Percentiles rank a stretch among this genome's conserved stretches.
These are phyloP conservation scores for Calophaca sinica DNA, from an alignment of 306 rosid genomes.

Conservation along the genomic window DNA sequence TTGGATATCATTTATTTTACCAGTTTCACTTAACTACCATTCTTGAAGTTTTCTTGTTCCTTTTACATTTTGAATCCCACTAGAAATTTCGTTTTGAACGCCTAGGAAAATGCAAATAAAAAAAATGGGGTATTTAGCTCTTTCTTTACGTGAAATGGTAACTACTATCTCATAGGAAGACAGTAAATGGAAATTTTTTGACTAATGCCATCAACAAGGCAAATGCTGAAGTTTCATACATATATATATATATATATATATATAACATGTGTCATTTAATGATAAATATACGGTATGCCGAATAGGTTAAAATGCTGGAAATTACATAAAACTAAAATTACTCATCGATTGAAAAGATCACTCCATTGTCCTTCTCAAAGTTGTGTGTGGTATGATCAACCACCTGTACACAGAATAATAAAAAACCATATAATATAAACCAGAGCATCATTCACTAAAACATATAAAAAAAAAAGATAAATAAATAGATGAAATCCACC, in stretches of 20 bases:
- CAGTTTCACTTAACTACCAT: too few species aligned
- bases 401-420: constrained; percentile 51
- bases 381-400: constrained; percentile 72
- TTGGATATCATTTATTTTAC: too few species aligned
- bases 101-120: too few species aligned
- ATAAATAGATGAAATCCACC: background rate
- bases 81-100: too few species aligned
- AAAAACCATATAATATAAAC: background rate
- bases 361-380: constrained; percentile 58
- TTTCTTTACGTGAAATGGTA: constrained; percentile 52
- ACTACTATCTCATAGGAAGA: too few species aligned
- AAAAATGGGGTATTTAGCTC: too few species aligned
- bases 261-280: constrained; percentile 1
- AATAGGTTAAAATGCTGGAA: constrained; percentile 33
- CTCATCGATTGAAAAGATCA: constrained; percentile 63
- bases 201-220: constrained; percentile 8
- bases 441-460: constrained; percentile 31
- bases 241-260: background rate
- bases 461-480: background rate
- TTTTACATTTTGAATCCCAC: too few species aligned
- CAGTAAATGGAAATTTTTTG: background rate
- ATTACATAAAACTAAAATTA: constrained; percentile 32
- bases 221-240: background rate
- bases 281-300: background rate
- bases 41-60: too few species aligned